Base-by-base conservation (phyloP, 2,329 filamentous ascomycete species). In the Amauroascus verrucosus region DNA sequence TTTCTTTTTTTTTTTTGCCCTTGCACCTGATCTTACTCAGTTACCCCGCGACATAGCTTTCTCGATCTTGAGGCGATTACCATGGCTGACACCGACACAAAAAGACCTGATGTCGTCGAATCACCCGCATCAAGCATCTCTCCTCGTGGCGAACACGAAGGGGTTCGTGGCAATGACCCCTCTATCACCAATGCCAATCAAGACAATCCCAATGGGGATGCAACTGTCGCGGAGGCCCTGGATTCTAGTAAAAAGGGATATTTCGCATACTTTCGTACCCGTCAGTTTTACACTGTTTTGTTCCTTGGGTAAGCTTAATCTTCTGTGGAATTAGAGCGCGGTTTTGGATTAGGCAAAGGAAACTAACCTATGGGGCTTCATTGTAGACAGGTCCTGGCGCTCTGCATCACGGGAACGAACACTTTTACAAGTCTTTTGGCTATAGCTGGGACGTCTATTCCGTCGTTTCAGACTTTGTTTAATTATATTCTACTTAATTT, bases 391-490 rank as follows among this genome's bases (percentile, higher is more conserved):
- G 69, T 89, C 50, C 82, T 95, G 43, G 83, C 90, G 3, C 81
- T 98, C 55, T 90, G 88, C 74, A 93, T 95, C 71, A 96, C 90
- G 1, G 83, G 81, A 28, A 96, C 90, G 48, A 95, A 94, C 75
- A 97, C 93, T 46, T 88, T 97, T 65, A 87, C 85, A 35, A 81
- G 79, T 24, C 80, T 96, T 53, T 81, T 98, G 28, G 77, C 77
- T 54, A 69, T 72, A 4, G 70, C 79, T 58, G 79, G 82, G 48
- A 90, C 85, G 60, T 88, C 81, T 57, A 94, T 97, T 61, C 93
- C 93, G 6, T 88, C 93, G 53, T 95, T 97, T 75, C 93, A 98
- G 73, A 88, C 87, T 28, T 80, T 97, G 63, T 94, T 96, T 78
- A 95, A 93, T 72, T 98, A 98, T 71, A 78, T 89, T 41, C 72